A percentile compares a stretch with the other conserved stretches of the same genome.
Conservation (phyloP, 148 eudicot genomes). For the Cornus suecica region DNA sequence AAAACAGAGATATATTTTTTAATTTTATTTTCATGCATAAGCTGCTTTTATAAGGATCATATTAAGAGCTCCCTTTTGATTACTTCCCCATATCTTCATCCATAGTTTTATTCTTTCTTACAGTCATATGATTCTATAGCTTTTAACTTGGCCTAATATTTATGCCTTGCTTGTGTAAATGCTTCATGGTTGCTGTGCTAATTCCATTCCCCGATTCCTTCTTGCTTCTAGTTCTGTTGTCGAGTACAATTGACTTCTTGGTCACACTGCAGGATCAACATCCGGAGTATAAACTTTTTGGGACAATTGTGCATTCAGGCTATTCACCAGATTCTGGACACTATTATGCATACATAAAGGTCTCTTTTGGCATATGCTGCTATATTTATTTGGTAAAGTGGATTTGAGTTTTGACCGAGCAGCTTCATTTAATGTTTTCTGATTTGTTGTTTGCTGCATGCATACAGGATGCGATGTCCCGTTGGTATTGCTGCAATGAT, state of each 20-base stretch:
- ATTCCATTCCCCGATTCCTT: background rate
- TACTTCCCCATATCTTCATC: background rate
- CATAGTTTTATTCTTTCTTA: background rate
- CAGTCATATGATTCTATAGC: background rate
- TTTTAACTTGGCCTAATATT: background rate
- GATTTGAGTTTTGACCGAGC: background rate
- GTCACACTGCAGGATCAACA: constrained; percentile 70
- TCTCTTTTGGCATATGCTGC: constrained; percentile 16
- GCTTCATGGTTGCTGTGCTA: background rate
- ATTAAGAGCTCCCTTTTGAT: background rate
- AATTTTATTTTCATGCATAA: too few relatives aligned
- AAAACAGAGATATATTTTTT: too few relatives aligned
- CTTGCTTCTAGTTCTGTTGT: background rate
- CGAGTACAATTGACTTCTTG: constrained; percentile 5
- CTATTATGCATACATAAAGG: constrained; percentile 97
- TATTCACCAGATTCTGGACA: constrained; percentile 96
- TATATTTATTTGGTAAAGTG: constrained; percentile 7
- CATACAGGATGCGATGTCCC: constrained; percentile 74
- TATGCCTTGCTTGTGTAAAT: background rate
- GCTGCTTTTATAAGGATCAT: background rate
- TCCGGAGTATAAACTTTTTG: constrained; percentile 88
- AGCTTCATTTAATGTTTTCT: constrained; percentile 16
- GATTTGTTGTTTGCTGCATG: constrained; percentile 4
- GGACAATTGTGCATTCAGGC: constrained; percentile 96
- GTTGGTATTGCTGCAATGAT: constrained; percentile 99